Evolutionary conservation across 371 early-diverging fungal species (phyloP).

Genomic region (Phascolomyces articulosus): DNA sequence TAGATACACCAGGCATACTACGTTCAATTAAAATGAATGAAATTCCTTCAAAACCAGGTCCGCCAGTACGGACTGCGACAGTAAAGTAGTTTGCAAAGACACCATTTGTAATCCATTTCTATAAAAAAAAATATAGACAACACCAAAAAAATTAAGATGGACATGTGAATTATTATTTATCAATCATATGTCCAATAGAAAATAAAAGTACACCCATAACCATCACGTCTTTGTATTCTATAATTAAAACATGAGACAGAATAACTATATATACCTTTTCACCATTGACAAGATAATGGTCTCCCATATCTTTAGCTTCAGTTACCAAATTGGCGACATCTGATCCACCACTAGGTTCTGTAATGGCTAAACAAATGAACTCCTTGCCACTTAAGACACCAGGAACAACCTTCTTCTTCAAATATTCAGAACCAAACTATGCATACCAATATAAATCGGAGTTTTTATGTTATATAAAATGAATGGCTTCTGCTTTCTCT

Average conservation of each 20-base stretch:
- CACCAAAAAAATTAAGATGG: too few species aligned
- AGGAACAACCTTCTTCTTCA: conserved; percentile 63
- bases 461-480: too few species aligned
- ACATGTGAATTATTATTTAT: too few species aligned
- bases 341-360: conserved; percentile 71
- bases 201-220: too few species aligned
- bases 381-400: conserved; percentile 65
- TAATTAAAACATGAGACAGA: too few species aligned
- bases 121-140: neutral
- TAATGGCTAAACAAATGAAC: conserved; percentile 69
- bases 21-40: conserved; percentile 80
- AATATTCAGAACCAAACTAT: conserved; percentile 57
- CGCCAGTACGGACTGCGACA: conserved; percentile 77
- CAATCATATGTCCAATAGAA: too few species aligned
- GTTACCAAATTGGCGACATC: conserved; percentile 84
- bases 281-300: conserved; percentile 74
- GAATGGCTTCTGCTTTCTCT: too few species aligned
- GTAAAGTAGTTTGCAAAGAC: conserved; percentile 79
- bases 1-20: conserved; percentile 81
- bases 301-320: conserved; percentile 68
- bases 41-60: conserved; percentile 83
- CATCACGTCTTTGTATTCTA: too few species aligned
- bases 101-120: conserved; percentile 88
- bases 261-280: conserved; percentile 53
- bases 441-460: neutral